A percentile compares a stretch with the other conserved stretches of the same genome.
These are phyloP conservation scores for Globisporangium sylvaticum DNA, from an alignment of 352 stramenopile genomes.

Conservation along the genomic window DNA sequence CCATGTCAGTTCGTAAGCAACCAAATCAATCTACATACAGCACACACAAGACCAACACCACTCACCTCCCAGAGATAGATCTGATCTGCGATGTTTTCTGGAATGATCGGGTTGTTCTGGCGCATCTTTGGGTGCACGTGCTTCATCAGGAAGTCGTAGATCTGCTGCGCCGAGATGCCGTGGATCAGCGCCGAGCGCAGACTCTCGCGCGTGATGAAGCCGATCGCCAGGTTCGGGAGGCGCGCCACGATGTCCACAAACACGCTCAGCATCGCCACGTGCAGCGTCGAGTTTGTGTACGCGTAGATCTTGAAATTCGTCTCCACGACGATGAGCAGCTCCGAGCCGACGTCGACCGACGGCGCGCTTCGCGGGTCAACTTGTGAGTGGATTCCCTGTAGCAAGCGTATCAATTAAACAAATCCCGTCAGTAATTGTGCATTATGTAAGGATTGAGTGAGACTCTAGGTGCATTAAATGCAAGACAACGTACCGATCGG, in stretches of 20 bases:
- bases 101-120: slow-evolving; percentile 67
- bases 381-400: slow-evolving; percentile 35
- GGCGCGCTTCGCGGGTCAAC: slow-evolving; percentile 31
- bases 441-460: neutral
- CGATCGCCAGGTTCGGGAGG: slow-evolving; percentile 88
- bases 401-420: neutral
- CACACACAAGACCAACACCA: neutral
- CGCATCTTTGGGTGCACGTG: slow-evolving; percentile 85
- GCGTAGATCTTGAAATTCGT: slow-evolving; percentile 93
- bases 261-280: slow-evolving; percentile 91
- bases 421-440: neutral
- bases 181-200: slow-evolving; percentile 86
- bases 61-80: slow-evolving; percentile 88
- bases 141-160: slow-evolving; percentile 91
- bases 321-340: slow-evolving; percentile 80
- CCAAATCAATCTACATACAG: neutral
- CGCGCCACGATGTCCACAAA: slow-evolving; percentile 90
- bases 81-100: slow-evolving; percentile 89
- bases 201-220: slow-evolving; percentile 89
- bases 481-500: slow-evolving; percentile 20
- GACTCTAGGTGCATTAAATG: neutral
- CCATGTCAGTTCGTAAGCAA: neutral
- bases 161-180: slow-evolving; percentile 89
- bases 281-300: slow-evolving; percentile 87
- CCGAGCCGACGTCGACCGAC: slow-evolving; percentile 30